Conservation (phyloP, 768 basidiomycete genomes). For the Auriscalpium orientale region DNA sequence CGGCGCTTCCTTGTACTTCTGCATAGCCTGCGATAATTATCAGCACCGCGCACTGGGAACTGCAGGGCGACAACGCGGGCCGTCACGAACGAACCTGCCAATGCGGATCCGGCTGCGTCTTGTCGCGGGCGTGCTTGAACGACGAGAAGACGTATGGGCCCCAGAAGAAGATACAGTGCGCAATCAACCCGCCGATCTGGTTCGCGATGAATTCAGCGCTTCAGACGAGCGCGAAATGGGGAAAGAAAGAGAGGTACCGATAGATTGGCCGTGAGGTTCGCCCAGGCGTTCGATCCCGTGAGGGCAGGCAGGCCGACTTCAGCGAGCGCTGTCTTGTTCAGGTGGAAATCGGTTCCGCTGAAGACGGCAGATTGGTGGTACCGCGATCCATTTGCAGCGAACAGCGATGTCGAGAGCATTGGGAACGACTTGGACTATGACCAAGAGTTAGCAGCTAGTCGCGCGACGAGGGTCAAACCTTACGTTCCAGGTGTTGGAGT, state of each 20-base stretch:
- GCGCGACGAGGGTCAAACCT: conserved; percentile 12
- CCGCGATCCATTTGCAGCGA: conserved; percentile 43
- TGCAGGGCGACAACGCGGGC: no score
- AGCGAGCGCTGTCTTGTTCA: conserved; percentile 48
- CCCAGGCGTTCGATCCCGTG: conserved; percentile 47
- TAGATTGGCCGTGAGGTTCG: conserved; percentile 39
- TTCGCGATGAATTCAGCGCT: not conserved
- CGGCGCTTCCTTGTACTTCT: conserved; percentile 53
- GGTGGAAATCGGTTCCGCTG: conserved; percentile 33
- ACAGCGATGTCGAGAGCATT: conserved; percentile 54
- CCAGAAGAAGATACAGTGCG: conserved; percentile 53
- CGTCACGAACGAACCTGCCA: conserved; percentile 30
- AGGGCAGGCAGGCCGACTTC: conserved; percentile 34
- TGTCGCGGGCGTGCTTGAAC: conserved; percentile 39
- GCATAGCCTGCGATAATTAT: conserved; percentile 33
- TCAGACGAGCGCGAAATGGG: not conserved
- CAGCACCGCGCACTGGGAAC: no score
- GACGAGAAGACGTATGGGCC: conserved; percentile 41
- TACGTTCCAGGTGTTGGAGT: conserved; percentile 54
- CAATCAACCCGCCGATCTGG: conserved; percentile 53
- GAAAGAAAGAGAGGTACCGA: conserved; percentile 25
- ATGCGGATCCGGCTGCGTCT: conserved; percentile 49
- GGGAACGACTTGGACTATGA: conserved; percentile 38
- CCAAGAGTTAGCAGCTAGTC: conserved; percentile 20
- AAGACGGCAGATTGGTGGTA: conserved; percentile 52